phyloP scores from a whole-genome alignment of 345 rosid genomes.

The Dipteronia dyeriana region DNA sequence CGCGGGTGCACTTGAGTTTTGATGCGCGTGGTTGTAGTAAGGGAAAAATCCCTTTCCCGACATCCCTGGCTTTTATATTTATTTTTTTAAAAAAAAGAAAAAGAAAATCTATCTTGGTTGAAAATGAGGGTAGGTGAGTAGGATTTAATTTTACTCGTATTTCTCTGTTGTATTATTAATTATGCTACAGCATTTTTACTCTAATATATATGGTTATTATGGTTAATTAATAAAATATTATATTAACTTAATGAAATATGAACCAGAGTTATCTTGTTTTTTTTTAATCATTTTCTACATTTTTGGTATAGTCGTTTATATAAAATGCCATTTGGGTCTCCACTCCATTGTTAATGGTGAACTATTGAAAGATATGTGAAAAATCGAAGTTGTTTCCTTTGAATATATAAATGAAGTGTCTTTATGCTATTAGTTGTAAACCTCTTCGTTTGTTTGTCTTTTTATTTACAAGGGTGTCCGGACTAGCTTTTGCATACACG shows the following conservation, averaged over 20 bases:
- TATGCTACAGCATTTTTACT: neutral
- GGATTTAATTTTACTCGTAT: neutral
- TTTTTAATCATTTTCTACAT: neutral
- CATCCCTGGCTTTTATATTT: neutral
- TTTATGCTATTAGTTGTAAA: no score
- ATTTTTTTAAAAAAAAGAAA: neutral
- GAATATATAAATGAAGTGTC: no score
- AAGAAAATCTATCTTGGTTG: slow-evolving; percentile 10
- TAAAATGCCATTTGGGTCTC: no score
- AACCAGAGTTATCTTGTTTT: neutral
- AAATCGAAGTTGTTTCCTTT: no score
- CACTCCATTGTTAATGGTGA: no score
- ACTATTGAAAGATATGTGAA: no score
- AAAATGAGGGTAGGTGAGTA: neutral
- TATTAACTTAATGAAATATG: neutral
- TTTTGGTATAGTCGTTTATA: no score
- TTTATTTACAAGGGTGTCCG: no score
- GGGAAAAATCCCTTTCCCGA: slow-evolving; percentile 13
- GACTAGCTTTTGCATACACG: no score
- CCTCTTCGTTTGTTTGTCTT: no score
- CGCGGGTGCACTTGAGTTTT: slow-evolving; percentile 69
- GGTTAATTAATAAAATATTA: neutral
- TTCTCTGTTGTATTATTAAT: neutral
- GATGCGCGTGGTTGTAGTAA: slow-evolving; percentile 10
- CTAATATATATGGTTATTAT: no score